These are phyloP conservation scores for Calonectria hongkongensis DNA, from an alignment of 2,329 filamentous ascomycete species.

Conservation along the genomic window DNA sequence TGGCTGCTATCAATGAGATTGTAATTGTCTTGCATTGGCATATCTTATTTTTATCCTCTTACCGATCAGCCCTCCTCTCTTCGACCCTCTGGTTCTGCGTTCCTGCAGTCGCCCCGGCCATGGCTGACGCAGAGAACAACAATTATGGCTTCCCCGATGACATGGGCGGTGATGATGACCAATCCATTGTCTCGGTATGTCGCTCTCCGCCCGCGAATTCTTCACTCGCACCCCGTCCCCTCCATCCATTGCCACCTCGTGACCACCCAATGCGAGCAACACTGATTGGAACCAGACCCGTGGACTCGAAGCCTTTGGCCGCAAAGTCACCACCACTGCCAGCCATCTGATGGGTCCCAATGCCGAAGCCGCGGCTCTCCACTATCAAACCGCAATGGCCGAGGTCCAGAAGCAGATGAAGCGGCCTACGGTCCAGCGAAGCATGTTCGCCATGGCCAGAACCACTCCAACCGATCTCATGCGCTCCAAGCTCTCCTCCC, in stretches of 20 bases:
- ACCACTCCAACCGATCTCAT: constrained; percentile 96
- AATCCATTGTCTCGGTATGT: constrained; percentile 67
- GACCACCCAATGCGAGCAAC: constrained; percentile 45
- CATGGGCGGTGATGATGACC: constrained; percentile 67
- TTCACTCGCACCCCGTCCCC: constrained; percentile 24
- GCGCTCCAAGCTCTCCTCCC: constrained; percentile 90
- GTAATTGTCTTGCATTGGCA: constrained; percentile 10
- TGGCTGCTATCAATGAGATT: not conserved
- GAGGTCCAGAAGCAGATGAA: constrained; percentile 93
- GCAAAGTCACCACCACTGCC: constrained; percentile 96
- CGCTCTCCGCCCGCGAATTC: constrained; percentile 42
- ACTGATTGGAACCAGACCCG: constrained; percentile 76
- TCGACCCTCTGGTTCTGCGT: constrained; percentile 50
- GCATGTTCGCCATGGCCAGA: constrained; percentile 92
- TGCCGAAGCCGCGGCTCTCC: constrained; percentile 70
- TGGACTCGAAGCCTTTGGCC: constrained; percentile 92
- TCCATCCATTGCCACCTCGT: constrained; percentile 44
- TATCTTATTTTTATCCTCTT: constrained; percentile 21
- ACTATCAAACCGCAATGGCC: constrained; percentile 91
- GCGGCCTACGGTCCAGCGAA: constrained; percentile 88
- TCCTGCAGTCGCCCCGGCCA: constrained; percentile 57
- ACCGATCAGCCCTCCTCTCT: constrained; percentile 45
- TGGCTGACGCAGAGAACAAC: constrained; percentile 66
- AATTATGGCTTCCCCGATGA: constrained; percentile 69
- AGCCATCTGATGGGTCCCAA: constrained; percentile 88